These are phyloP conservation scores for Chytriomyces sp. DNA, from an alignment of 192 early-diverging fungal species.

Conservation along the genomic window DNA sequence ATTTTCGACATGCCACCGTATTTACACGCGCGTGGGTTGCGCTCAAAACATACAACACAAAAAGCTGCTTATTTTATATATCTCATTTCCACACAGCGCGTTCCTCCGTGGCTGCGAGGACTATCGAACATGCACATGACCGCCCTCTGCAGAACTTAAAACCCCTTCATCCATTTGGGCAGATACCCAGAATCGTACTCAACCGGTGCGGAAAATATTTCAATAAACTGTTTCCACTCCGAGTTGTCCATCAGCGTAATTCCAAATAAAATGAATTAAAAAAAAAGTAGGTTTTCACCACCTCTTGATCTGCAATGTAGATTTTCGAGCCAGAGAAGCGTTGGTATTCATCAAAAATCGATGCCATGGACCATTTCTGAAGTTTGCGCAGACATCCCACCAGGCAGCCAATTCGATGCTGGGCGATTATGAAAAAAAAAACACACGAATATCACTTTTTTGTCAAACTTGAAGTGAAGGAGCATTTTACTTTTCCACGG, in stretches of 20 bases:
- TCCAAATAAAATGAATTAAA: not conserved
- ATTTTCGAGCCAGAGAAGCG: slow-evolving; percentile 89
- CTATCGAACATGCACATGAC: too few species aligned
- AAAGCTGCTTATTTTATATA: too few species aligned
- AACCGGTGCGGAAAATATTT: slow-evolving; percentile 47
- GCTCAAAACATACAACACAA: too few species aligned
- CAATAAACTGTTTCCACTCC: slow-evolving; percentile 61
- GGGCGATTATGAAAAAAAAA: not conserved
- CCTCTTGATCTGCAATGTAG: slow-evolving; percentile 91
- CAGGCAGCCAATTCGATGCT: slow-evolving; percentile 95
- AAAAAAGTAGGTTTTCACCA: slow-evolving; percentile 42
- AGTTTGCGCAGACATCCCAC: slow-evolving; percentile 94
- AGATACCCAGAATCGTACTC: slow-evolving; percentile 34
- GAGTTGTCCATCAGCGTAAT: not conserved
- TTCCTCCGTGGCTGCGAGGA: too few species aligned
- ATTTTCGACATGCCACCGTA: too few species aligned
- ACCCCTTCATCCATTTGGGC: slow-evolving; percentile 43
- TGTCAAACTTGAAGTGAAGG: not conserved
- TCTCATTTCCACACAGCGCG: too few species aligned
- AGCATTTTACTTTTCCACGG: slow-evolving; percentile 81
- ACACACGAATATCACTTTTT: not conserved
- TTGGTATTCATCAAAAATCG: slow-evolving; percentile 98
- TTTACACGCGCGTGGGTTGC: too few species aligned
- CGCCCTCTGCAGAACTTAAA: not conserved
- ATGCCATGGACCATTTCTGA: slow-evolving; percentile 91